Evolutionary conservation across 305 asterid genomes (phyloP).

Genomic region (Andrographis paniculata): DNA sequence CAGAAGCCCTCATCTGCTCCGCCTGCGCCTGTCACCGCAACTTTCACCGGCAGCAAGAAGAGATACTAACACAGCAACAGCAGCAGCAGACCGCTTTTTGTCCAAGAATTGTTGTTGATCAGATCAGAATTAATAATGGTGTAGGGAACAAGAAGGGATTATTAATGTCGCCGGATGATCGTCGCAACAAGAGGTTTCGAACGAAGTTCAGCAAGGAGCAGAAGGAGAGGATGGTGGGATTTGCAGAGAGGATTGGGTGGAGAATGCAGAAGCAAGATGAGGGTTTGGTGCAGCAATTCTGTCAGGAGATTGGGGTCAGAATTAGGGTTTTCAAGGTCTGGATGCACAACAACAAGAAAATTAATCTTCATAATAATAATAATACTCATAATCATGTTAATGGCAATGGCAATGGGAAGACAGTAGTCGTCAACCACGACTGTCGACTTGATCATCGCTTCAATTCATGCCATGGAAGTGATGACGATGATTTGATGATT

Average conservation of each 20-base stretch:
- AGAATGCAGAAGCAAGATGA: conserved; percentile 46
- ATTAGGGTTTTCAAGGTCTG: conserved; percentile 65
- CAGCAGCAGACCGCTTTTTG: too few species aligned
- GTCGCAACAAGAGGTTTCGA: conserved; percentile 41
- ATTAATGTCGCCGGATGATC: not conserved
- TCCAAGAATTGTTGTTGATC: too few species aligned
- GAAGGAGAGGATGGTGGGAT: conserved; percentile 53
- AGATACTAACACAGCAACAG: not conserved
- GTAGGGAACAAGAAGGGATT: not conserved
- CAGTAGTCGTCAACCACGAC: too few species aligned
- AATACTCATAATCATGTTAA: too few species aligned
- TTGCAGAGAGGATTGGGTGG: conserved; percentile 68
- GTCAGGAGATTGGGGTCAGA: conserved; percentile 47
- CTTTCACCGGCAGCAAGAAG: conserved; percentile 50
- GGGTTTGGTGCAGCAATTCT: conserved; percentile 47
- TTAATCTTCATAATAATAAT: too few species aligned
- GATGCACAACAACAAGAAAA: conserved; percentile 60
- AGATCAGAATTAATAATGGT: too few species aligned
- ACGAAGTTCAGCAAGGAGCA: conserved; percentile 56
- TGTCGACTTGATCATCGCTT: too few species aligned
- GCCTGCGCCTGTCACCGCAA: conserved; percentile 74
- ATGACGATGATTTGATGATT: too few species aligned
- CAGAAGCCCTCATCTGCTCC: conserved; percentile 59
- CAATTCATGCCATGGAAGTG: too few species aligned
- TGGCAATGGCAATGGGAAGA: too few species aligned